Evolutionary conservation across 176 grass and related monocot genomes (phyloP), one percentile per base, ranked within the genome.

Genomic region (Lolium rigidum): DNA sequence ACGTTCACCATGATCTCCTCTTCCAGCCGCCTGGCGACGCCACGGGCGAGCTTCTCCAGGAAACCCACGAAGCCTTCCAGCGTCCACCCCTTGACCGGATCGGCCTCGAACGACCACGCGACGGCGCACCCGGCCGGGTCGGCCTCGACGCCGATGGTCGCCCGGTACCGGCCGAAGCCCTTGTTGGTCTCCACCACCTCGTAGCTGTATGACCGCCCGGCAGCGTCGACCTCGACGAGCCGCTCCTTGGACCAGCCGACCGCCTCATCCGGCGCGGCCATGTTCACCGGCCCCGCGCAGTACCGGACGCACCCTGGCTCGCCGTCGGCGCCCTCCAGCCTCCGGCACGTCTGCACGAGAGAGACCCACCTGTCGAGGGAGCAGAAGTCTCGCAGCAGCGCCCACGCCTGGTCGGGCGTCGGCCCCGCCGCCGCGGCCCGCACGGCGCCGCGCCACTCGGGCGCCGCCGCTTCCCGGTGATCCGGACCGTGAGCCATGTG

Each of bases 161-260:
- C 95, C n/a, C 22, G 70, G 89, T 98, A 95, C 49, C 88, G 52
- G 64, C 87, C 82, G 87, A 98, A 90, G 47, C 95, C 95, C 76
- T 98, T 93, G 93, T 95, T 95, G 43, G 70, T 93, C 35, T 93
- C 93, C 67, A 90, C 83, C 58, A 95, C 62, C 93, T 95, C 89
- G 72, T 98, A 98, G 70, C 58, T 89, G 84, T 95, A 93, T 35
- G 31, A 80, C 39, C 89, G 66, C 52, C 63, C 87, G 22, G 66
- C 80, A 6, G 17, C 46, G 71, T 95, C 87, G 51, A 84, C 11
- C 74, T 86, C 87, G 24, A 93, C 24, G 52, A 95, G 80, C 83
- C 85, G 79, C 73, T 98, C 95, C 80, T 83, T 95, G 25, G 95
- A 89, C 93, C 93, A 98, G 28, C 95, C 87, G 11, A 81, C 82